Evolutionary conservation across 371 early-diverging fungal species (phyloP), one percentile per base, ranked within the genome.

Genomic region (Nematocida sp.): DNA sequence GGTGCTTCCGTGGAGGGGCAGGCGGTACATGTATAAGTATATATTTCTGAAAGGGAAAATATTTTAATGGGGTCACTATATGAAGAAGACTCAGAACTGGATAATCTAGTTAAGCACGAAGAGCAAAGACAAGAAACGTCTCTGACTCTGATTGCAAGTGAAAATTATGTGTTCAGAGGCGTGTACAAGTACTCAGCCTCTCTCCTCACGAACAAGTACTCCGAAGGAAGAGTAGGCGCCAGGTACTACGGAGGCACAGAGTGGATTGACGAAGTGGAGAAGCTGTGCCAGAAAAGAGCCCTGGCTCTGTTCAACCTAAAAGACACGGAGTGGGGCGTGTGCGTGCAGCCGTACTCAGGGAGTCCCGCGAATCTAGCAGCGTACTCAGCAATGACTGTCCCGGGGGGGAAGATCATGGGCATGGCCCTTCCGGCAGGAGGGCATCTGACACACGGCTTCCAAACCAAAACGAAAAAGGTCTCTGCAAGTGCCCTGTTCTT

Each of bases 201-300:
- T 15, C 87, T 92, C 36, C 91, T 96, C 88, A 94, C 93, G 83
- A 96, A 96, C 89, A 97, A 96, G 85, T 97, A 97, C 85, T 93
- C 94, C 11, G 98, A 97, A 85, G 98, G 98, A 38, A 92, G 91
- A 37, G 88, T 79, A 1, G 80, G 84, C 7, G 63, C 36, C 67
- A 86, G 90, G 81, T 97, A 97, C 87, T 97, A 97, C 83, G 98
- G 96, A 76, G 98, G 98, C 67, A 97, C 95, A 82, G 92, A 94
- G 83, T 91, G 87, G 81, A 95, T 97, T 78, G 98, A 97, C 84
- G 85, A 85, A 86, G 90, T 95, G 29, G 98, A 97, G 84, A 80
- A 74, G 54, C 86, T 95, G 34, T 97, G 98, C 65, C 76, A 82
- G 60, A 62, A 67, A 81, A 88, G 98, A 67, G 96, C 96, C 31